A percentile compares a stretch with the other conserved stretches of the same genome.
These are phyloP conservation scores for Barnettozyma californica DNA, from an alignment of 805 yeast genomes.

Conservation along the genomic window DNA sequence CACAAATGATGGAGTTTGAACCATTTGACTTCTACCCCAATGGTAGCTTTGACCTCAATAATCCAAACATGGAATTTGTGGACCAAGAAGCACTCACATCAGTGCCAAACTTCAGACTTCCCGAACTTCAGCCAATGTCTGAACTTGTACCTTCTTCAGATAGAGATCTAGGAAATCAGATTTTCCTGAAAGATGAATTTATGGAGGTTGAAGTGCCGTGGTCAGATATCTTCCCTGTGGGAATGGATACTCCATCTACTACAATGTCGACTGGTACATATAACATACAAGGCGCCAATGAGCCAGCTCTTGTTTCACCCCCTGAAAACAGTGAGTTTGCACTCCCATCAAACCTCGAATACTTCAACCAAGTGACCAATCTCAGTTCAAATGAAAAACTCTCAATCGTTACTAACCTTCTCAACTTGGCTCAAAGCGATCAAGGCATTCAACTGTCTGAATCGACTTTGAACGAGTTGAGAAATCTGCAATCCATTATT, in stretches of 20 bases:
- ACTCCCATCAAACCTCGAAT: not conserved
- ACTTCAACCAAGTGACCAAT: not conserved
- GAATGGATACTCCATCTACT: not conserved
- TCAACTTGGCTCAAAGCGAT: slow-evolving; percentile 11
- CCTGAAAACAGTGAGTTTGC: not conserved
- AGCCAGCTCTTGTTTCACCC: not conserved
- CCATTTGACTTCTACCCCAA: not conserved
- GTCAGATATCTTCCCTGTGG: not conserved
- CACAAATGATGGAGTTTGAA: slow-evolving; percentile 8
- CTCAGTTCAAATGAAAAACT: slow-evolving; percentile 4
- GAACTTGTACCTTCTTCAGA: slow-evolving; percentile 9
- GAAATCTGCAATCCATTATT: not conserved
- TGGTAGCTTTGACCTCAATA: not conserved
- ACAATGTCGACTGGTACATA: not conserved
- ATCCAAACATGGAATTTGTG: not conserved
- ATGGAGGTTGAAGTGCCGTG: slow-evolving; percentile 10
- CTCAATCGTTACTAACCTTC: slow-evolving; percentile 9
- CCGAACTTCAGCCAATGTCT: slow-evolving; percentile 22
- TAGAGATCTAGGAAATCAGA: not conserved
- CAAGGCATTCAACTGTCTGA: slow-evolving; percentile 3
- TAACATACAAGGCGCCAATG: not conserved
- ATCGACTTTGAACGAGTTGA: slow-evolving; percentile 7
- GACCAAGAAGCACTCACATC: not conserved
- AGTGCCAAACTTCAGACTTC: not conserved
- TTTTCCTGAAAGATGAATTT: slow-evolving; percentile 5